These are phyloP conservation scores for Cordyceps fumosorosea DNA, from an alignment of 2,329 filamentous ascomycete species.

Conservation along the genomic window DNA sequence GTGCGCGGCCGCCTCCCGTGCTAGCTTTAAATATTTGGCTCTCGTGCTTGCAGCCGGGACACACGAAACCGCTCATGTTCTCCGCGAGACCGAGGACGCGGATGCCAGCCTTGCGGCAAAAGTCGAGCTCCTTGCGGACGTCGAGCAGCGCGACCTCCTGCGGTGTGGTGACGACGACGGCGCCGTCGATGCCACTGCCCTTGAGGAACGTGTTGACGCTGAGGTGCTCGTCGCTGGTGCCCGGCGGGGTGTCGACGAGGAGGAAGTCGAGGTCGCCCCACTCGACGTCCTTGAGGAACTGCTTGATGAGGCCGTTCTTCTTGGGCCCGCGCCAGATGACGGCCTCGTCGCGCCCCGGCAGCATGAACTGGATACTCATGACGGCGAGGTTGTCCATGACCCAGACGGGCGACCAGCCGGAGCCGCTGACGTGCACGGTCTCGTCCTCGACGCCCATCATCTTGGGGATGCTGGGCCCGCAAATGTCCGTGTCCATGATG, in stretches of 20 bases:
- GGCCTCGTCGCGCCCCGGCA: constrained; percentile 87
- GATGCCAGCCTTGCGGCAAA: constrained; percentile 92
- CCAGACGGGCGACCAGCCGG: constrained; percentile 94
- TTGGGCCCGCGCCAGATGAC: constrained; percentile 97
- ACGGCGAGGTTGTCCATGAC: constrained; percentile 88
- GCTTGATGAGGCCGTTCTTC: constrained; percentile 98
- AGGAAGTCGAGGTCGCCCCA: constrained; percentile 95
- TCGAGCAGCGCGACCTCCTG: constrained; percentile 91
- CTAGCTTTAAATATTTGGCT: constrained; percentile 85
- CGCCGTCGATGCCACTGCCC: constrained; percentile 86
- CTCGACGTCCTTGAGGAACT: constrained; percentile 94
- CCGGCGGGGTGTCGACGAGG: constrained; percentile 90
- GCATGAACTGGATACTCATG: constrained; percentile 98
- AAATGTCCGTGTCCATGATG: constrained; percentile 98
- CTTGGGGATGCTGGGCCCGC: constrained; percentile 91
- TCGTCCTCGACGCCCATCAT: constrained; percentile 97
- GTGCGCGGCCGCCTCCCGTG: constrained; percentile 73
- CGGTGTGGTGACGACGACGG: constrained; percentile 87
- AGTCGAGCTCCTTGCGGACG: constrained; percentile 95
- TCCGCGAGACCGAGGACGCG: constrained; percentile 83
- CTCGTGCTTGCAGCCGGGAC: constrained; percentile 77
- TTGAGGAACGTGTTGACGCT: constrained; percentile 89
- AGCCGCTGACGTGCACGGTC: constrained; percentile 82
- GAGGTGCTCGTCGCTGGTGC: constrained; percentile 91
- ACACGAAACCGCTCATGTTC: constrained; percentile 98